Percentiles rank a stretch among this genome's conserved stretches.
Conservation (phyloP, 108 stramenopile species). For the Cyclostephanos invisitatus region DNA sequence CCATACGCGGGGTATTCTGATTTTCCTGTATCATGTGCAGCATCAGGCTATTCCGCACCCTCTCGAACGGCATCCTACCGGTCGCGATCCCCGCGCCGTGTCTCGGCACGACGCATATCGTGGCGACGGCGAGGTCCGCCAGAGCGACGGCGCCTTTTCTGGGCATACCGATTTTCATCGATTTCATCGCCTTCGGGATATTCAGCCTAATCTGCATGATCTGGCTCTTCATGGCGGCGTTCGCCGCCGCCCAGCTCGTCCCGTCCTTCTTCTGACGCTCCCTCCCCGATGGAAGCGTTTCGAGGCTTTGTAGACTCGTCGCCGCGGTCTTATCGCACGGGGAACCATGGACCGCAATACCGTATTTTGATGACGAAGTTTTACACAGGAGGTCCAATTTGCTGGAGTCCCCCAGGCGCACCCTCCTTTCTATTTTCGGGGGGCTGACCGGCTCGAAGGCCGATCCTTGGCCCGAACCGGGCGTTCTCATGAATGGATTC, state of each 20-base stretch:
- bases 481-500: constrained; percentile 4
- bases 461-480: constrained; percentile 7
- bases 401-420: constrained; percentile 1
- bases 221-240: constrained; percentile 22
- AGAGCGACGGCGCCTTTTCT: constrained; percentile 25
- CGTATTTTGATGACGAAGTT: constrained; percentile 5
- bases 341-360: constrained; percentile 4
- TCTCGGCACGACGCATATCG: constrained; percentile 39
- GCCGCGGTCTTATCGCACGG: constrained; percentile 33
- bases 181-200: constrained; percentile 34
- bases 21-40: constrained; percentile 48
- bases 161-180: constrained; percentile 12
- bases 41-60: constrained; percentile 48
- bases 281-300: constrained; percentile 2
- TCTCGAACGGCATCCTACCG: constrained; percentile 40
- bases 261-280: constrained; percentile 19
- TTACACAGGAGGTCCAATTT: background rate
- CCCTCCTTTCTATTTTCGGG: constrained; percentile 24
- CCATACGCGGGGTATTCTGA: constrained; percentile 25
- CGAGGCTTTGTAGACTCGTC: constrained; percentile 11
- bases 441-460: constrained; percentile 24
- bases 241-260: constrained; percentile 13
- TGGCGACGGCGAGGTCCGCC: constrained; percentile 42
- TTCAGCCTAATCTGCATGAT: constrained; percentile 34
- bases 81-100: constrained; percentile 37